These are phyloP conservation scores for Monosporozyma unispora DNA, from an alignment of 805 yeast species.

Conservation along the genomic window DNA sequence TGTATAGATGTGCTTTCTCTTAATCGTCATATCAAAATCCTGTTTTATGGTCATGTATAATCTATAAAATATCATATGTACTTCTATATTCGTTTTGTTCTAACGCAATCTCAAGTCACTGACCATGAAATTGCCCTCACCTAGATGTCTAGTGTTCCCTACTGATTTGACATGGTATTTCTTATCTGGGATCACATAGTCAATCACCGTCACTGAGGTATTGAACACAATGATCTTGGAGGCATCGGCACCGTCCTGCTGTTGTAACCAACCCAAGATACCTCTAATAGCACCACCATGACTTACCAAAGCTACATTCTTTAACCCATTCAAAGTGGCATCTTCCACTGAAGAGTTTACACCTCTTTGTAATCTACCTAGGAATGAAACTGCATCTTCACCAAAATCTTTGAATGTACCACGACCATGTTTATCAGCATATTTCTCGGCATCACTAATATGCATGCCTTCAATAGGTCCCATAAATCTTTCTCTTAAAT, in stretches of 20 bases:
- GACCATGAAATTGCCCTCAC: conserved; percentile 42
- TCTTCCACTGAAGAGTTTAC: conserved; percentile 37
- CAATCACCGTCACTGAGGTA: conserved; percentile 64
- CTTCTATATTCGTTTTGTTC: conserved; percentile 1
- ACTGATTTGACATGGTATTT: conserved; percentile 42
- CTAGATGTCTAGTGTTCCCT: conserved; percentile 64
- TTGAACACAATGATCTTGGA: conserved; percentile 55
- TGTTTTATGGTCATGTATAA: not conserved
- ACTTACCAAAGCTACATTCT: conserved; percentile 54
- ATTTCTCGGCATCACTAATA: conserved; percentile 49
- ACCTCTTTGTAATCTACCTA: conserved; percentile 40
- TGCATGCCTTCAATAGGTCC: conserved; percentile 73
- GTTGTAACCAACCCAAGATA: conserved; percentile 42
- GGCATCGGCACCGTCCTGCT: conserved; percentile 35
- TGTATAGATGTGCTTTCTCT: not conserved
- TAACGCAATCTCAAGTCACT: conserved; percentile 41
- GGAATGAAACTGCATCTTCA: conserved; percentile 42
- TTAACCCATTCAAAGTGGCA: conserved; percentile 20
- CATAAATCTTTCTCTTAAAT: conserved; percentile 67
- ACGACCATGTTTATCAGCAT: conserved; percentile 45
- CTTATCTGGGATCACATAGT: conserved; percentile 35
- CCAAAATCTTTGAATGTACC: conserved; percentile 54
- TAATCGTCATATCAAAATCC: not conserved
- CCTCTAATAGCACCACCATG: conserved; percentile 79
- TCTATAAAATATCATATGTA: too few species aligned